Base-by-base conservation (phyloP, 768 basidiomycete species). In the Amanita brunnescens region DNA sequence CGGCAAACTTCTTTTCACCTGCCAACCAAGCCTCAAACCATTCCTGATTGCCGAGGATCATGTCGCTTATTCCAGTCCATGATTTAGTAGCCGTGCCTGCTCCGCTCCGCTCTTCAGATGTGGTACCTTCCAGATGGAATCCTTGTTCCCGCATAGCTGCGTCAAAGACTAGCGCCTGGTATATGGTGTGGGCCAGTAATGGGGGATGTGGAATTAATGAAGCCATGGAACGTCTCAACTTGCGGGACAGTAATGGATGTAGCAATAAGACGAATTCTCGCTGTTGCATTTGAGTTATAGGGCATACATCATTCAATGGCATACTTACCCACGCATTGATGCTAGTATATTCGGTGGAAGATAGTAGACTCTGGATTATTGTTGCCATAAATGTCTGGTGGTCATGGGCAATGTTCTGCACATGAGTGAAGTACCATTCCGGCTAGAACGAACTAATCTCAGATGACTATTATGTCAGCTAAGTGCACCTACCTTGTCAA, bases 341-440 rank as follows among this genome's bases (percentile, higher is more conserved):
- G 4, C 73, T 62, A 23, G 68, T 67, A 63, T 80, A 85, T 24
- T 81, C 81, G 12, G 85, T 78, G n/a, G 73, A 66, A 2, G 76
- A 66, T 21, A 96, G 63, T 2, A 97, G 63, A 24, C 69, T 73
- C 63, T 95, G 93, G 16, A 95, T 68, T 39, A 85, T 71, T 7
- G 67, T 68, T 44, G 87, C 81, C 76, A 96, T 81, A 65, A 97
- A 94, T 2, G 74, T 65, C 21, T 79, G 75, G 54, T 97, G 93
- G 51, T 95, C 89, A 58, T 92, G 90, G 10, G 81, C 77, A 52
- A 87, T 79, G 62, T 98, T 94, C 43, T 90, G 74, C 20, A 98
- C 72, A 63, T 97, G 90, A 2, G 91, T 85, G 62, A 98, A 89
- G 60, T 91, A 97, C 91, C 94, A 98, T 65, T 98, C 96, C 1